Base-by-base conservation (phyloP, 108 stramenopile species). In the Nitzschia putrida region DNA sequence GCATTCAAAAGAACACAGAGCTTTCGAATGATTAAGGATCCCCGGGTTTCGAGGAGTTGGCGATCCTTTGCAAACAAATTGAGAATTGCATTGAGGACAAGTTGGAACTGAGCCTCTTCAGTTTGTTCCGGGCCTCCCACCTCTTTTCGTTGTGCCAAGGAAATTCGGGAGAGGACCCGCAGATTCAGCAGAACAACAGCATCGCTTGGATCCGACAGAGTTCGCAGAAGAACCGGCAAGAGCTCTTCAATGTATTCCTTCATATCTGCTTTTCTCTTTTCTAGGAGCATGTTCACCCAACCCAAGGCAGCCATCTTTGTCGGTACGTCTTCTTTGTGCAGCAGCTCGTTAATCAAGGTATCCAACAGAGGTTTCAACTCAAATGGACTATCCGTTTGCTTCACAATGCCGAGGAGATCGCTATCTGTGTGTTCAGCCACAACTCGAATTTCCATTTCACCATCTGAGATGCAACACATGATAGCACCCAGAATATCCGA, bases 241-340 rank as follows among this genome's bases (percentile, higher is more conserved):
- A 99, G 71, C 16, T 90, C 82, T 42, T 90, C 76, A 29, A 97
- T 84, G 71, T 82, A 95, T 24, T 83, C 83, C 42, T 91, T 91
- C 96, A 99, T 98, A 61, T 96, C 96, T 4, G 69, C 68, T 44
- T 85, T 85, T 66, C 85, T 80, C 82, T 98, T 98, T 71, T 97
- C 96, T 64, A 98, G 84, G 64, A 99, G 79, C 99, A 99, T 98
- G 57, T 96, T 93, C 76, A 98, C 94, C 99, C 99, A 99, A 47
- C 85, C 74, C 68, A 98, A 61, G 0, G 85, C 74, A 23, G 95
- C 93, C 89, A 98, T 91, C 64, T 97, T 95, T 23, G 97, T 97
- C 3, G 94, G 93, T 34, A 98, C 96, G 76, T 96, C 88, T 66
- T 92, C 90, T 57, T 90, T 89, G 39, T 84, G 83, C 44, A 87